These are phyloP conservation scores for Fraxinus platypoda DNA, from an alignment of 305 asterid genomes.

Conservation along the genomic window DNA sequence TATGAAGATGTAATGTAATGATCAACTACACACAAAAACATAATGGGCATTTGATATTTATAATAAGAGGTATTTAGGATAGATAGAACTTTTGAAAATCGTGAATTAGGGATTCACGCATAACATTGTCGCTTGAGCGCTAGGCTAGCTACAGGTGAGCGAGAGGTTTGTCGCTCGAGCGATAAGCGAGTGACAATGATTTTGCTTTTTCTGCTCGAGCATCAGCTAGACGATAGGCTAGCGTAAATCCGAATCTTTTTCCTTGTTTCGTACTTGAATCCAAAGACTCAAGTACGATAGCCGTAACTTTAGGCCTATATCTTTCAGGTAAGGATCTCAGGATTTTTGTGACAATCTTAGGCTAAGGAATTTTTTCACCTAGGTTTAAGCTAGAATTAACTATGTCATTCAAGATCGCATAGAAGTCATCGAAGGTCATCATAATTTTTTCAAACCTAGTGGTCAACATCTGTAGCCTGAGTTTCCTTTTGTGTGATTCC, in stretches of 20 bases:
- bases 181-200: background rate
- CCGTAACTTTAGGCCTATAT: background rate
- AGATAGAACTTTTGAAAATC: background rate
- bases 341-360: background rate
- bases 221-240: background rate
- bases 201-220: background rate
- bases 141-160: background rate
- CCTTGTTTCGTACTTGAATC: background rate
- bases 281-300: background rate
- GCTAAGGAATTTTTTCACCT: background rate
- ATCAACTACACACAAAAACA: background rate
- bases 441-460: background rate
- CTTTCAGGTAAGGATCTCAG: background rate
- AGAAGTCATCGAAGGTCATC: background rate
- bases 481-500: background rate
- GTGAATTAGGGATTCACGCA: background rate
- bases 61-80: background rate
- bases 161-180: background rate
- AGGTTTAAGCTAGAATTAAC: background rate
- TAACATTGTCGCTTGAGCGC: background rate
- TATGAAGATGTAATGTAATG: background rate
- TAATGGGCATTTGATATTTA: background rate
- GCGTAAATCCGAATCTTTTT: background rate
- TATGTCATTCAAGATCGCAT: background rate
- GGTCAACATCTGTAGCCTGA: background rate